phyloP scores from a whole-genome alignment of 108 stramenopile genomes.

The Fragilaria crotonensis region DNA sequence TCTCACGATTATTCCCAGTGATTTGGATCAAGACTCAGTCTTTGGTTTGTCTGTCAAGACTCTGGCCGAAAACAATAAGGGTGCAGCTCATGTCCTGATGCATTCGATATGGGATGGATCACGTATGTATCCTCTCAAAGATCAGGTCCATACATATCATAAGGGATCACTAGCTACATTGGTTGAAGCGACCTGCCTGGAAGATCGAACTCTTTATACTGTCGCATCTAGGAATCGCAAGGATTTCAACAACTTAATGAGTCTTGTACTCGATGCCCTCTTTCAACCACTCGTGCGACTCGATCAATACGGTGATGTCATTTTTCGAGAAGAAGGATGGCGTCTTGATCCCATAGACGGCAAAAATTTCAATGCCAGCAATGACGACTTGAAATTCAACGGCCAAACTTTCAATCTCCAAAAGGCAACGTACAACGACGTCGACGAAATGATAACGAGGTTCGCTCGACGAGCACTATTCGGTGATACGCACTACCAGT shows the following conservation, averaged over 20 bases:
- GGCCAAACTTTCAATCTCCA: slow-evolving; percentile 90
- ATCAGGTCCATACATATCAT: slow-evolving; percentile 88
- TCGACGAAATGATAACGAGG: slow-evolving; percentile 65
- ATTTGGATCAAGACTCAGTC: slow-evolving; percentile 76
- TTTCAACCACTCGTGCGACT: slow-evolving; percentile 76
- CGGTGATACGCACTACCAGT: slow-evolving; percentile 77
- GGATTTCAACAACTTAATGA: slow-evolving; percentile 83
- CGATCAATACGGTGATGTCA: slow-evolving; percentile 60
- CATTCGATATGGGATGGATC: slow-evolving; percentile 91
- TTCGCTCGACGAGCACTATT: slow-evolving; percentile 74
- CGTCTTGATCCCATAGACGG: slow-evolving; percentile 54
- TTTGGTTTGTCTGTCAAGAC: slow-evolving; percentile 96
- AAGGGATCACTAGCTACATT: slow-evolving; percentile 90
- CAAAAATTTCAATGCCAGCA: slow-evolving; percentile 14
- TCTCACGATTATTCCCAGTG: slow-evolving; percentile 66
- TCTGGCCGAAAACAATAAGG: slow-evolving; percentile 66
- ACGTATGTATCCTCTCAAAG: slow-evolving; percentile 81
- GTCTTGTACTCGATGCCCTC: slow-evolving; percentile 92
- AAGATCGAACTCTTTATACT: slow-evolving; percentile 92
- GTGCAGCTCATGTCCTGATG: slow-evolving; percentile 90
- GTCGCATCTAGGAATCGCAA: slow-evolving; percentile 65
- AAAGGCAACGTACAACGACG: slow-evolving; percentile 87
- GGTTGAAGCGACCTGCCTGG: slow-evolving; percentile 90
- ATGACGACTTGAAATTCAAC: slow-evolving; percentile 44
- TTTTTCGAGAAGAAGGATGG: slow-evolving; percentile 93